Conservation (phyloP, 2,329 filamentous ascomycete genomes). For the Pseudocercospora ulei region DNA sequence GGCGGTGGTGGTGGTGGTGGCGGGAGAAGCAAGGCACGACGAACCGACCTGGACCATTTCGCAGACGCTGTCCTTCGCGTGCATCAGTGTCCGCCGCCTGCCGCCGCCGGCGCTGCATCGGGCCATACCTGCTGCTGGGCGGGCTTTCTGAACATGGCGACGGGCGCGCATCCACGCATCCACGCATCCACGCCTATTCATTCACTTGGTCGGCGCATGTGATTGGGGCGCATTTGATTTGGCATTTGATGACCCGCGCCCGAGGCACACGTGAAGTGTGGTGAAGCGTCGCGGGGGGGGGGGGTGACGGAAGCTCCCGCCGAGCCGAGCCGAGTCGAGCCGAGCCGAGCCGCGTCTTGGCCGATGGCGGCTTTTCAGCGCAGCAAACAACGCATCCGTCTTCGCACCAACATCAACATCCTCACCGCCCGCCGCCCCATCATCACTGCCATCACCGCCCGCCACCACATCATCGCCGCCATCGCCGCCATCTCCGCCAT, state of each 20-base stretch:
- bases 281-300: no score
- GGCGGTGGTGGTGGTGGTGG: slow-evolving; percentile 21
- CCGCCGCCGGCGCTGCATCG: background rate
- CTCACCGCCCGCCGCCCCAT: background rate
- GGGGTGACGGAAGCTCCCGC: no score
- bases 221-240: slow-evolving; percentile 1
- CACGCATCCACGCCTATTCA: background rate
- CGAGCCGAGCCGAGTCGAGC: no score
- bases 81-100: background rate
- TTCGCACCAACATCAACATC: background rate
- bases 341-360: no score
- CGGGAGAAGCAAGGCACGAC: slow-evolving; percentile 37
- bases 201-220: no score
- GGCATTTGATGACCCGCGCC: no score
- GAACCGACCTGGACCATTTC: slow-evolving; percentile 99
- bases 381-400: slow-evolving; percentile 6
- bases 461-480: background rate
- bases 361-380: no score
- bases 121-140: slow-evolving; percentile 35
- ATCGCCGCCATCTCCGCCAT: background rate
- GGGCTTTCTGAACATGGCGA: slow-evolving; percentile 40
- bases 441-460: background rate
- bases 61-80: slow-evolving; percentile 41
- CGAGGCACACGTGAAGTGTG: no score
- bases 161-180: background rate